Evolutionary conservation across 768 basidiomycete genomes (phyloP), one percentile per base, ranked within the genome.

Genomic region (Leccinum obscurum): DNA sequence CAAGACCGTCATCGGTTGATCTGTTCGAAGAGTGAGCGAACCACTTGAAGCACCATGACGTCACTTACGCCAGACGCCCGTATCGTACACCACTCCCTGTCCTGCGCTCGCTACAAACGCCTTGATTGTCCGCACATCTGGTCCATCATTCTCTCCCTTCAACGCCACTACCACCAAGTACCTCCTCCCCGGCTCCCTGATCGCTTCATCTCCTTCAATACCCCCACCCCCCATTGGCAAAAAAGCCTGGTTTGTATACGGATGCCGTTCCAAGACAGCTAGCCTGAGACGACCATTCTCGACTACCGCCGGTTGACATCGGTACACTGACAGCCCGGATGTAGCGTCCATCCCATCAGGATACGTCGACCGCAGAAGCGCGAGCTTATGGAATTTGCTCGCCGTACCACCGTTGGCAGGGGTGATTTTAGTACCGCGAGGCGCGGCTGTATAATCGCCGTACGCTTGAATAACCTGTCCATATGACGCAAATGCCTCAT

Each of bases 381-480:
- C 83, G 37, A 98, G 82, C 71, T 95, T 92, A 78, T 98, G 94
- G 77, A 90, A 98, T 75, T 99, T 99, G 67, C 75, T 81, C 0
- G 97, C 97, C 3, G 93, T 92, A 46, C 92, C 94, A 63, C 84
- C 88, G 74, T 98, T 98, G 30, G 93, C 95, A 17, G 82, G 77
- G 3, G 93, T 93, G 56, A 93, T 82, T 66, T 83, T 86, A 41
- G 84, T 83, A 9, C 82, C 85, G 54, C 83, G 85, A 1, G 93
- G 88, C 6, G 84, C 88, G 13, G 87, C 82, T 14, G 82, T 72
- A 48, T 82, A 79, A 67, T 91, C 85, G 1, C 80, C 77, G 71
- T 90, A 97, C 2, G 89, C 94, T 76, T 98, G 93, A 53, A 98
- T 82, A 56, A 98, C 95, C 67, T 92, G 83, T 0, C 97, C 97